Percentiles rank a stretch among this genome's conserved stretches.
Evolutionary conservation across 2,329 filamentous ascomycete species (phyloP).

Genomic region (Epicoccum nigrum): DNA sequence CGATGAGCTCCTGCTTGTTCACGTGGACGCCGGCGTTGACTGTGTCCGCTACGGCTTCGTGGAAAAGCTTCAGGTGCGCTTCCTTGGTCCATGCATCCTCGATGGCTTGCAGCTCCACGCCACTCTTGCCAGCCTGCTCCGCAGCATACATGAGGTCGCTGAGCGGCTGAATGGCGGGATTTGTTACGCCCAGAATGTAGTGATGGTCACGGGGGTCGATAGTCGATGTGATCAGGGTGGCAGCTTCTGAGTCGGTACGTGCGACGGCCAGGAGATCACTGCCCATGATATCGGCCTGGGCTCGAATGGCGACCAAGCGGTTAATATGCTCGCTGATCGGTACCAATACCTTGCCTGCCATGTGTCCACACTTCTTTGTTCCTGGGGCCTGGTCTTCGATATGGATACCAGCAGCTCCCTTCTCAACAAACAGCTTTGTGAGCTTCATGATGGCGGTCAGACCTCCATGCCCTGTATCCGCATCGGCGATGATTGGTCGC

Average conservation of each 20-base stretch:
- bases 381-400: constrained; percentile 98
- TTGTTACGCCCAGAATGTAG: constrained; percentile 90
- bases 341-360: constrained; percentile 97
- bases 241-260: constrained; percentile 95
- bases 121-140: constrained; percentile 80
- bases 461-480: constrained; percentile 95
- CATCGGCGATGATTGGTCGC: constrained; percentile 93
- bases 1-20: constrained; percentile 72
- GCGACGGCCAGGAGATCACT: constrained; percentile 88
- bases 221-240: constrained; percentile 93
- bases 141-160: constrained; percentile 90
- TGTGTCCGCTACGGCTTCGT: constrained; percentile 83
- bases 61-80: constrained; percentile 84
- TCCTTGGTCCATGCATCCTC: constrained; percentile 86
- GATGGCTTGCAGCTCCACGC: constrained; percentile 82
- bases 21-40: constrained; percentile 72
- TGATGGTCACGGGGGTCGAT: constrained; percentile 95
- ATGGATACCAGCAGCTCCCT: constrained; percentile 95
- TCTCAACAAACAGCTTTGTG: constrained; percentile 96
- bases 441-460: constrained; percentile 99
- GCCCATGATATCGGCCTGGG: constrained; percentile 99
- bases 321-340: constrained; percentile 99
- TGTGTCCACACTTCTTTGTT: constrained; percentile 99
- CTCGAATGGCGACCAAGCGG: constrained; percentile 92
- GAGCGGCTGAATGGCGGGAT: constrained; percentile 80